Evolutionary conservation across 2,329 filamentous ascomycete genomes (phyloP), one percentile per base, ranked within the genome.

Genomic region (Fusarium sp.): DNA sequence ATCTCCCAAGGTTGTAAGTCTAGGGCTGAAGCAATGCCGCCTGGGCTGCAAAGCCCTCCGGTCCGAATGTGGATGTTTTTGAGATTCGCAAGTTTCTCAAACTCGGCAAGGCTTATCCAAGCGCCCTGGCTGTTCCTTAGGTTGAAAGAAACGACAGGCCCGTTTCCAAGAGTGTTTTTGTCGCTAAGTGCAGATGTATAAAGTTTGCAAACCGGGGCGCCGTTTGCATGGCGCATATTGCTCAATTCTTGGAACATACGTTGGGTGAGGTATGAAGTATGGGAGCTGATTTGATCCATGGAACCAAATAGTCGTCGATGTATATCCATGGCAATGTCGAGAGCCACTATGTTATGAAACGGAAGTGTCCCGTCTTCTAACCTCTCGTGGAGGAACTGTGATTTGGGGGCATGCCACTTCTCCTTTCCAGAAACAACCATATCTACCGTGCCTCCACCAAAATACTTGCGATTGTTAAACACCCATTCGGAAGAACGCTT

Each of bases 401-500:
- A 85, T 80, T 97, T 98, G 44, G 89, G 88, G 3, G 91, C 92
- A 84, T 98, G 94, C 94, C 95, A 98, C 73, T 92, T 88, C 77
- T 94, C 91, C 72, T 90, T 92, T n/a, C 90, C 80, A 70, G 91
- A 92, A 3, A 94, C 87, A 0, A 98, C 94, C 88, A 96, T 93
- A 77, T 98, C 95, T 2, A 98, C 96, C 2, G 96, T 98, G 8
- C 96, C 96, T 12, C 96, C 96, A 11, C 96, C 96, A 82, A 99
- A 99, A 78, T 97, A 99, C 70, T 85, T 91, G 68, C 94, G 89
- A 47, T 86, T 85, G 38, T 88, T 84, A 52, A 98, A 91, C 7
- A 92, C 79, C 44, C 87, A 81, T 12, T 89, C 90, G 18, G 93
- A 89, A 38, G 89, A 87, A 75, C 94, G 95, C 47, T 93, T 90